phyloP scores from a whole-genome alignment of 2,329 filamentous ascomycete species.

The Fusarium sacchari region DNA sequence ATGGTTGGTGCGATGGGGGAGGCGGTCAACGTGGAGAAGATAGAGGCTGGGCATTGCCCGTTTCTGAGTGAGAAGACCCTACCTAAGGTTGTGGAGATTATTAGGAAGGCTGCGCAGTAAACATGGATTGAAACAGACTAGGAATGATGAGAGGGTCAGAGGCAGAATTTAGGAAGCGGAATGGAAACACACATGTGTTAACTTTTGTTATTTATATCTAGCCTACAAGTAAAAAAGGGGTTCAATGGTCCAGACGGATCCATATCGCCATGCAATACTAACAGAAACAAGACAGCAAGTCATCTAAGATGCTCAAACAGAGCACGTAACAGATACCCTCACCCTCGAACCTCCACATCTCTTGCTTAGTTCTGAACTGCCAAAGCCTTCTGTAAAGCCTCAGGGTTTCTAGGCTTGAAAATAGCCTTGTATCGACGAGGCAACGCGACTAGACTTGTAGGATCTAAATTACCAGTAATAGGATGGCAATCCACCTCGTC shows the following conservation, averaged over 20 bases:
- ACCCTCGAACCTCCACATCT: no score
- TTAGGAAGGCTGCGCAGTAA: background rate
- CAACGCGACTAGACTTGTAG: conserved; percentile 70
- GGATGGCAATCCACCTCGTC: conserved; percentile 68
- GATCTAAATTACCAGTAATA: conserved; percentile 67
- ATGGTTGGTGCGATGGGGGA: conserved; percentile 29
- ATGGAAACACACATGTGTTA: fast-evolving
- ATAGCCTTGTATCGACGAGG: conserved; percentile 66
- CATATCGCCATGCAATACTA: background rate
- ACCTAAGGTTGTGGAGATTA: background rate
- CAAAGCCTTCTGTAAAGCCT: conserved; percentile 32
- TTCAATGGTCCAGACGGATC: background rate
- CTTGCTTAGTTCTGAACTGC: background rate
- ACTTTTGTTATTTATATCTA: background rate
- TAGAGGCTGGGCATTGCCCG: background rate
- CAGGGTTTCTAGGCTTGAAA: conserved; percentile 62
- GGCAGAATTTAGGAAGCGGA: fast-evolving
- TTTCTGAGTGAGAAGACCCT: background rate
- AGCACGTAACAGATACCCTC: no score
- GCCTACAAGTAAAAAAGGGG: background rate
- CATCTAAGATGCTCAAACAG: no score
- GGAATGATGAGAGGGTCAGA: fast-evolving
- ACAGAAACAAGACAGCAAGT: fast-evolving
- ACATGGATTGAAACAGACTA: fast-evolving
- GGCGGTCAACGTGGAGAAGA: background rate